phyloP scores from a whole-genome alignment of 352 stramenopile genomes.

The Phytopythium mirpurense region DNA sequence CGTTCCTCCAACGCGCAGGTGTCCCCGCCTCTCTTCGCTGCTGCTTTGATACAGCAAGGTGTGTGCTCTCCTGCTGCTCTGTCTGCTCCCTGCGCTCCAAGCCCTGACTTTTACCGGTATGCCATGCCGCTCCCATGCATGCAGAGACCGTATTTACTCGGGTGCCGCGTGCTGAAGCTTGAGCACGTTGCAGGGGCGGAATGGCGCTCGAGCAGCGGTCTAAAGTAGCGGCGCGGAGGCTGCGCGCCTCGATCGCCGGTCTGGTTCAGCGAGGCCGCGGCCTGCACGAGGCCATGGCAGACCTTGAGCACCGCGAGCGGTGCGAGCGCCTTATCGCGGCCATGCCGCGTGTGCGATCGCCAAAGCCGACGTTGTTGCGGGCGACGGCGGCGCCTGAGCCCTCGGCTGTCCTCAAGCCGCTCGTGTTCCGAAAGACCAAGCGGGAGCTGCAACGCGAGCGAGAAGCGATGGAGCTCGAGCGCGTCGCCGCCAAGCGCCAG shows the following conservation, averaged over 20 bases:
- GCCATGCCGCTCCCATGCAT: no score
- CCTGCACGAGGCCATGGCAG: slow-evolving; percentile 24
- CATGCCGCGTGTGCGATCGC: slow-evolving; percentile 14
- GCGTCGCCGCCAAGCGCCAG: slow-evolving; percentile 13
- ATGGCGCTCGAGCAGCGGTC: slow-evolving; percentile 24
- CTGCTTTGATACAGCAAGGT: no score
- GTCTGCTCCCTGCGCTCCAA: no score
- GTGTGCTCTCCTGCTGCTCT: no score
- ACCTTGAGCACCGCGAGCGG: slow-evolving; percentile 35
- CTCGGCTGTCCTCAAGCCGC: slow-evolving; percentile 16
- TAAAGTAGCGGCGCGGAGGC: slow-evolving; percentile 35
- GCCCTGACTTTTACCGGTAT: no score
- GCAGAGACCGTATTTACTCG: no score
- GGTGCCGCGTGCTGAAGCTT: no score
- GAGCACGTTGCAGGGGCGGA: no score
- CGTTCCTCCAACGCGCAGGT: slow-evolving; percentile 13
- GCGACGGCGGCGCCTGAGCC: not conserved
- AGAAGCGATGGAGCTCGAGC: slow-evolving; percentile 17
- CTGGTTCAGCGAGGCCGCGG: slow-evolving; percentile 32
- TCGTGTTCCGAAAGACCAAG: slow-evolving; percentile 56
- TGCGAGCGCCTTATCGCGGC: slow-evolving; percentile 13
- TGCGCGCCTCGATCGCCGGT: slow-evolving; percentile 20
- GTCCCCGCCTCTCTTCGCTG: not conserved
- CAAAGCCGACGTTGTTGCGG: not conserved
- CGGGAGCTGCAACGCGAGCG: slow-evolving; percentile 41